Percentiles rank a stretch among this genome's conserved stretches.
phyloP scores from a whole-genome alignment of 1,284 basidiomycete genomes.

The Fomitopsis palustris region DNA sequence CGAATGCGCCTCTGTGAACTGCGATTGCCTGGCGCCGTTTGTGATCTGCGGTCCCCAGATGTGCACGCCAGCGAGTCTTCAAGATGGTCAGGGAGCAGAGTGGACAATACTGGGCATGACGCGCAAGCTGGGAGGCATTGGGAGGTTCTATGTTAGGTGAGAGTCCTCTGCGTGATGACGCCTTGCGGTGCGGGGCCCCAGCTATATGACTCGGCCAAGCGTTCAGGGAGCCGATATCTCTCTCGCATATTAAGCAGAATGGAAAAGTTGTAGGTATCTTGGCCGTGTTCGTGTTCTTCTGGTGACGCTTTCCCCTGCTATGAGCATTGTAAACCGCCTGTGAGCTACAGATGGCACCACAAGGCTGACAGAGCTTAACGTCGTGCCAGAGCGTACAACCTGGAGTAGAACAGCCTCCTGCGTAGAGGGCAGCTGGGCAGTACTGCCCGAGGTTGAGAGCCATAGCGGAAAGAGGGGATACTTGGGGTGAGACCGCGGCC shows the following conservation, averaged over 20 bases:
- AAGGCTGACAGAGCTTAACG: slow-evolving; percentile 11
- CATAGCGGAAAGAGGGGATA: neutral
- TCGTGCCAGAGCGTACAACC: slow-evolving; percentile 10
- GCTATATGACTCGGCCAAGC: slow-evolving; percentile 8
- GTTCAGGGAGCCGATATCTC: neutral
- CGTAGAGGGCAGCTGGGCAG: slow-evolving; percentile 10
- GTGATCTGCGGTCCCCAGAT: slow-evolving; percentile 4
- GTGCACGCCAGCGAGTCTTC: slow-evolving; percentile 4
- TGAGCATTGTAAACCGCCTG: slow-evolving; percentile 2
- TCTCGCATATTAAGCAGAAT: slow-evolving; percentile 10
- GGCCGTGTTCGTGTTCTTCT: neutral
- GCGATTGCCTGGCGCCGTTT: slow-evolving; percentile 7
- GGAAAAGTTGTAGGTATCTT: neutral
- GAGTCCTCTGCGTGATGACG: neutral
- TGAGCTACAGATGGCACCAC: slow-evolving; percentile 8
- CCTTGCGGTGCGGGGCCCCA: slow-evolving; percentile 3
- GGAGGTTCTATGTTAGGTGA: neutral
- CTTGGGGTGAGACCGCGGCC: neutral
- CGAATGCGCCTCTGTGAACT: slow-evolving; percentile 18
- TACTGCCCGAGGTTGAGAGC: neutral
- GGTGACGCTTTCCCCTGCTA: slow-evolving; percentile 6
- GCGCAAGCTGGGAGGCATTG: neutral
- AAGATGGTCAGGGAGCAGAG: slow-evolving; percentile 5
- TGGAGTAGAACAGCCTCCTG: slow-evolving; percentile 6
- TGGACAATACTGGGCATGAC: slow-evolving; percentile 1